A percentile compares a stretch with the other conserved stretches of the same genome.
Conservation (phyloP, 768 basidiomycete genomes). For the Neoboletus brunneissimus region DNA sequence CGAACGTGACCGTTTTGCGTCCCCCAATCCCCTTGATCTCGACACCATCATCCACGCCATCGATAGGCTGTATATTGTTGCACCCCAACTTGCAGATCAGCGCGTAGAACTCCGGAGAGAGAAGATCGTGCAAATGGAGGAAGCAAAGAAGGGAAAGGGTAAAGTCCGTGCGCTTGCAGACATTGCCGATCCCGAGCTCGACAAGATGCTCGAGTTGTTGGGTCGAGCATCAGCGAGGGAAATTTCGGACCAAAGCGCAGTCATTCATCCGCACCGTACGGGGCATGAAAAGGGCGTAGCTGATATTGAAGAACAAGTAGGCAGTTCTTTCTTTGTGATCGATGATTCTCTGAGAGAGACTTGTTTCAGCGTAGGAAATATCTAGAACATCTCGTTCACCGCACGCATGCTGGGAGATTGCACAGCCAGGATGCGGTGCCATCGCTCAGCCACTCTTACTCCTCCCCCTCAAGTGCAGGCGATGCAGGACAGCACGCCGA, state of each 20-base stretch:
- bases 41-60: constrained; percentile 86
- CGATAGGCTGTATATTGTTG: constrained; percentile 79
- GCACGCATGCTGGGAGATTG: constrained; percentile 71
- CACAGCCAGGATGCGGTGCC: constrained; percentile 74
- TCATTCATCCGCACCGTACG: constrained; percentile 61
- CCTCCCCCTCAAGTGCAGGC: constrained; percentile 24
- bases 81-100: constrained; percentile 89
- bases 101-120: constrained; percentile 82
- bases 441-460: constrained; percentile 31
- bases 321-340: constrained; percentile 9
- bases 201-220: constrained; percentile 67
- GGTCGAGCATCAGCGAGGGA: constrained; percentile 68
- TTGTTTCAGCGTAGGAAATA: constrained; percentile 63
- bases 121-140: constrained; percentile 72
- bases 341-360: constrained; percentile 5
- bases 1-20: neutral
- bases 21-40: constrained; percentile 64
- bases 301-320: constrained; percentile 64
- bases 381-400: constrained; percentile 67
- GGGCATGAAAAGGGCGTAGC: constrained; percentile 49
- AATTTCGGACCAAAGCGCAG: constrained; percentile 66
- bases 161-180: constrained; percentile 43
- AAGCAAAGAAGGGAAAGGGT: constrained; percentile 53
- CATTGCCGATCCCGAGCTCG: constrained; percentile 47
- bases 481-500: neutral